A percentile compares a stretch with the other conserved stretches of the same genome.
Evolutionary conservation across 2,329 filamentous ascomycete genomes (phyloP).

Genomic region (Pseudopithomyces maydicus): DNA sequence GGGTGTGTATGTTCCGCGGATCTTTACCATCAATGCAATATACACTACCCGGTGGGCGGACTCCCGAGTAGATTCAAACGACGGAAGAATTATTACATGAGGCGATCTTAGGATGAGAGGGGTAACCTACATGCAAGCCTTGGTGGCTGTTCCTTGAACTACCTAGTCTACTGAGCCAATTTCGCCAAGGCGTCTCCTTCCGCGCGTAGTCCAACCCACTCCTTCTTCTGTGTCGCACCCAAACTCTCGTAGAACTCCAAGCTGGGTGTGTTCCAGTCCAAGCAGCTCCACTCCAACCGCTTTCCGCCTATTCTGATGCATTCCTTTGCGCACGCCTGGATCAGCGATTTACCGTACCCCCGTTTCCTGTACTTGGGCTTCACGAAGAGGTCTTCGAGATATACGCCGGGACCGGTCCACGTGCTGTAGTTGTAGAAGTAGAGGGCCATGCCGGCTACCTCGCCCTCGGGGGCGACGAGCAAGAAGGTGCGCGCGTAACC

Average conservation of each 20-base stretch:
- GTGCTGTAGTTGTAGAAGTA: conserved; percentile 98
- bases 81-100: too few relatives aligned
- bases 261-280: conserved; percentile 92
- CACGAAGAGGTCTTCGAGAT: conserved; percentile 93
- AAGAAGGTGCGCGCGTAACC: conserved; percentile 79
- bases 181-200: conserved; percentile 68
- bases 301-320: conserved; percentile 73
- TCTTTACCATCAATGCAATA: too few relatives aligned
- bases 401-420: conserved; percentile 87
- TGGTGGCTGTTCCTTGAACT: background rate
- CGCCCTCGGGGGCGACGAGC: conserved; percentile 52
- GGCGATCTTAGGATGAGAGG: background rate
- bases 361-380: conserved; percentile 69
- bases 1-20: too few relatives aligned
- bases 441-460: conserved; percentile 76
- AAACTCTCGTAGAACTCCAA: conserved; percentile 77
- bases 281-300: conserved; percentile 85
- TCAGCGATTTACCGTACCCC: conserved; percentile 78
- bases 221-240: conserved; percentile 69
- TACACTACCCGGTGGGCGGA: too few relatives aligned
- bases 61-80: too few relatives aligned
- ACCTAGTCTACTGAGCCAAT: conserved; percentile 50
- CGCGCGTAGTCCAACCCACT: conserved; percentile 78
- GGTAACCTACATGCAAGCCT: background rate
- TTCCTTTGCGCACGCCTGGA: conserved; percentile 80